phyloP scores from a whole-genome alignment of 2,329 filamentous ascomycete genomes.

The Beauveria rudraprayagi region DNA sequence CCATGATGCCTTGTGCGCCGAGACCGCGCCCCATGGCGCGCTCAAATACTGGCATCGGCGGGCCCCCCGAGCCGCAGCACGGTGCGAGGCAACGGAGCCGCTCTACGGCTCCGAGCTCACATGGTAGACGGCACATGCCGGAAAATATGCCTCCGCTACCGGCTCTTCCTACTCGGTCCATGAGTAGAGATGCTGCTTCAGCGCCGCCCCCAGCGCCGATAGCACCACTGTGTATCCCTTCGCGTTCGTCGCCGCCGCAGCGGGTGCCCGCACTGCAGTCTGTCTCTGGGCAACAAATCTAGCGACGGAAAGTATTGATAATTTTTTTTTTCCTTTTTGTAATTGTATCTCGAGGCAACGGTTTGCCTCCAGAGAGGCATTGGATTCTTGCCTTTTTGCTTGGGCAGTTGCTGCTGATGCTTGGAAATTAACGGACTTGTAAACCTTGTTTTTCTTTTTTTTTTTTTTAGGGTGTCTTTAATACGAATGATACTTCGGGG shows the following conservation, averaged over 20 bases:
- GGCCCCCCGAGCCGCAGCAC: neutral
- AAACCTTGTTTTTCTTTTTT: neutral
- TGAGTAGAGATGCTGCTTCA: constrained; percentile 3
- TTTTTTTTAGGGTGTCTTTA: neutral
- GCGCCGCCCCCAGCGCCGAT: neutral
- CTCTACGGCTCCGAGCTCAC: neutral
- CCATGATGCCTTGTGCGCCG: neutral
- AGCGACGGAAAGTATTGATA: neutral
- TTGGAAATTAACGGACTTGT: neutral
- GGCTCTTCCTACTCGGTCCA: constrained; percentile 10
- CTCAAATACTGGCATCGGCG: neutral
- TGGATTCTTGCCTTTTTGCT: neutral
- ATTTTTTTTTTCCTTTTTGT: neutral
- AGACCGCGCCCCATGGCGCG: neutral
- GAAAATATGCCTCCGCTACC: constrained; percentile 14
- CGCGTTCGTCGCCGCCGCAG: neutral
- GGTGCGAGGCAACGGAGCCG: constrained; percentile 1
- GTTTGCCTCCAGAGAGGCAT: neutral
- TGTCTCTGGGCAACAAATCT: neutral
- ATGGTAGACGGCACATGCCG: neutral
- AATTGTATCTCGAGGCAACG: neutral
- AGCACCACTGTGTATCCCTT: neutral
- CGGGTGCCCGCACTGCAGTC: neutral
- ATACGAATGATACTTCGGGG: neutral
- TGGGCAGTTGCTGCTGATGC: neutral